Evolutionary conservation across 2,329 filamentous ascomycete genomes (phyloP), one percentile per base, ranked within the genome.

Genomic region (Thielaviopsis euricoi): DNA sequence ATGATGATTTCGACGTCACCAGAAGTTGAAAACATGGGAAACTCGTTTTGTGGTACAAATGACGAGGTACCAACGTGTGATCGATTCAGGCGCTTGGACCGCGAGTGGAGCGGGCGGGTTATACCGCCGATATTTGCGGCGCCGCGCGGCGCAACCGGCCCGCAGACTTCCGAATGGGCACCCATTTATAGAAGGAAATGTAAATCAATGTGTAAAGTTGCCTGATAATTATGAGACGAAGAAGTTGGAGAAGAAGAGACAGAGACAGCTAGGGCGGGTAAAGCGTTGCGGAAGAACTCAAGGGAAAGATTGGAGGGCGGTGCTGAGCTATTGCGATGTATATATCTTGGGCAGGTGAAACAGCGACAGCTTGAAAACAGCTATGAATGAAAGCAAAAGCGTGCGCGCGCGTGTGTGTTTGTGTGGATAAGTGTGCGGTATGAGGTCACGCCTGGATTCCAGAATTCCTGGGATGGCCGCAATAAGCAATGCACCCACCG

Each of bases 1-100:
- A 96, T 80, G 58, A 91, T 67, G 62, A 97, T 89, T 71, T 97
- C 91, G 66, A 96, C 89, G 70, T 97, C 90, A 66, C 91, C 91
- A 43, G 87, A 91, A 65, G 90, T 85, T 54, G 83, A 83, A 71
- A 96, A 97, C 67, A 94, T 74, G 22, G 91, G 91, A 65, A 96
- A 97, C 68, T 96, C 90, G 68, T 96, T 96, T 67, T 87, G 86
- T 49, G 86, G 80, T 23, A 81, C 72, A 66, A 85, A 83, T 19
- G 81, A 79, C 37, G 77, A 74, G 61, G 84, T 84, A 59, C 88
- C 88, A 65, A 85, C 81, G 67, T 93, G 87, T 53, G 88, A 93
- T 62, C 88, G 85, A 67, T 86, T 85, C 66, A 89, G 87, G 64
- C 88, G 83, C 69, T 87, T 86, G 46, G 70, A 69, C 62, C 83